Percentiles rank a stretch among this genome's conserved stretches.
Evolutionary conservation across 306 rosid species (phyloP).

Genomic region (Fagus crenata): DNA sequence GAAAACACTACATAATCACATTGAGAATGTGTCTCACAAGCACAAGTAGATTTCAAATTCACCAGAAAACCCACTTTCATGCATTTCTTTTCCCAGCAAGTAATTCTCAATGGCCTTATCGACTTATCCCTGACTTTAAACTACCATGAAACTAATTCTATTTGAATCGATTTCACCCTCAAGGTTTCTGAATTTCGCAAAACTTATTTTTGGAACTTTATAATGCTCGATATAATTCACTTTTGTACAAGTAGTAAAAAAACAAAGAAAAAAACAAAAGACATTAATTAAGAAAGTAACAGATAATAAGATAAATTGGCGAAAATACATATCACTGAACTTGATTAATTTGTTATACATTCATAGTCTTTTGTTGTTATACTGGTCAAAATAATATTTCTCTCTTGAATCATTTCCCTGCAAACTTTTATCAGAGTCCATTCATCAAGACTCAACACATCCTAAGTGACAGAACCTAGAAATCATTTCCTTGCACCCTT

Average conservation of each 20-base stretch:
- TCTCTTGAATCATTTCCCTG: not conserved
- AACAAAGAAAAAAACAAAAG: no score
- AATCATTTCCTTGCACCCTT: not conserved
- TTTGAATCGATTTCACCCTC: not conserved
- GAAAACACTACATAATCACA: no score
- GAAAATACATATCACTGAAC: no score
- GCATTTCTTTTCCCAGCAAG: not conserved
- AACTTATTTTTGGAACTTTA: not conserved
- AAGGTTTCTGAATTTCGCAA: not conserved
- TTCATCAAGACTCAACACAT: not conserved
- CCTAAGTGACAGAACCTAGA: not conserved
- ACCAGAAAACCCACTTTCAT: not conserved
- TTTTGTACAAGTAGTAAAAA: no score
- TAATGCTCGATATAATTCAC: not conserved
- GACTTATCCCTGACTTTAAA: not conserved
- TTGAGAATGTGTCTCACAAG: not conserved
- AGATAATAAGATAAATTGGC: no score
- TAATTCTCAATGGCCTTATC: not conserved
- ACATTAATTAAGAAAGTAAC: no score
- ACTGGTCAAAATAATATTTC: not conserved
- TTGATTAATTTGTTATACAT: no score
- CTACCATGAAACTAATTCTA: not conserved
- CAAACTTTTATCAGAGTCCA: not conserved
- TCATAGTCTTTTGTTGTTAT: no score
- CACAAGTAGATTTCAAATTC: not conserved